Evolutionary conservation across 257 asterid species (phyloP).

Genomic region (Jacaranda copaia): DNA sequence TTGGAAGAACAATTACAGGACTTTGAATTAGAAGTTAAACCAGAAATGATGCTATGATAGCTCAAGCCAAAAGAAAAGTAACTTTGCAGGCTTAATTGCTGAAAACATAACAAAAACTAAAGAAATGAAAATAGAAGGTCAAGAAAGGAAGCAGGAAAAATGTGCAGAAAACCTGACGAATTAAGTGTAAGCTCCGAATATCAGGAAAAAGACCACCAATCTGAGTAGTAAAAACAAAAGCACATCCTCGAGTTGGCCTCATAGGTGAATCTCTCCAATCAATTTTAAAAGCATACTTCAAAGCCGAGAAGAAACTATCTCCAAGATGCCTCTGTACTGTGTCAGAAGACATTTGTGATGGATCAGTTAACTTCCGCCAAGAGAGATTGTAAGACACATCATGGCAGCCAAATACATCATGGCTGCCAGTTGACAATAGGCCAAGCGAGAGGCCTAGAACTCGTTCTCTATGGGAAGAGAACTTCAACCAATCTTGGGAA

Average conservation of each 20-base stretch:
- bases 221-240: conserved; percentile 62
- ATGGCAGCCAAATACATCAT: conserved; percentile 59
- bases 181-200: conserved; percentile 55
- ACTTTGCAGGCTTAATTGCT: neutral
- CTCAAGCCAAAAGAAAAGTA: neutral
- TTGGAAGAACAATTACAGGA: neutral
- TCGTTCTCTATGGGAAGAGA: conserved; percentile 66
- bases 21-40: neutral
- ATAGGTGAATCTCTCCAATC: conserved; percentile 63
- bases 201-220: conserved; percentile 73
- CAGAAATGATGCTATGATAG: neutral
- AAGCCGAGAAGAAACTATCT: conserved; percentile 62
- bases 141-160: neutral
- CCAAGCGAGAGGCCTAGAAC: conserved; percentile 63
- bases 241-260: conserved; percentile 71
- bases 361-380: conserved; percentile 66
- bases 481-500: conserved; percentile 76
- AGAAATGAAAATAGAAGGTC: neutral
- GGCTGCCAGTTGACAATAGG: conserved; percentile 59
- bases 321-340: conserved; percentile 75
- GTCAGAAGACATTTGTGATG: conserved; percentile 64
- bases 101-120: neutral
- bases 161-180: conserved; percentile 62
- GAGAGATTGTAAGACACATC: conserved; percentile 65
- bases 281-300: conserved; percentile 63